Conservation (phyloP, 495 filamentous ascomycete genomes). For the Talaromyces stipitatus region DNA sequence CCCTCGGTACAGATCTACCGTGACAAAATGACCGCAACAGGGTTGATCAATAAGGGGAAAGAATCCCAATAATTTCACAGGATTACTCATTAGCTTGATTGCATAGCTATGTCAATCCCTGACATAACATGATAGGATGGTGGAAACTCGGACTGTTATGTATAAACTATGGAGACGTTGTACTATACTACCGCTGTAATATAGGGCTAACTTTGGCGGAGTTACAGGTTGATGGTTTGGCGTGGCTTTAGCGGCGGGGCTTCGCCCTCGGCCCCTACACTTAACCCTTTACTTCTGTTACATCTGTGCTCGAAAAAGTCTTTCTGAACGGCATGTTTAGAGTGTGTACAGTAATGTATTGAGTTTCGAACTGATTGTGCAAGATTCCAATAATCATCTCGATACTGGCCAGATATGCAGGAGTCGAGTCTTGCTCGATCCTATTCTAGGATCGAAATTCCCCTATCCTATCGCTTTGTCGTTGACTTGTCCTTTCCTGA, state of each 20-base stretch:
- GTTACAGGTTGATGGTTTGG: neutral
- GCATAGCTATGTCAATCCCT: neutral
- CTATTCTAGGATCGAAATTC: neutral
- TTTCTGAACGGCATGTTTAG: neutral
- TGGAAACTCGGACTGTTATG: neutral
- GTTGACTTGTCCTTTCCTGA: neutral
- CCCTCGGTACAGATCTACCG: conserved; percentile 1
- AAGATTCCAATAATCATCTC: no score
- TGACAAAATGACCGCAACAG: neutral
- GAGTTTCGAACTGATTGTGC: no score
- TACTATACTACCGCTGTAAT: neutral
- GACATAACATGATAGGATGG: neutral
- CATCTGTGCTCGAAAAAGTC: no score
- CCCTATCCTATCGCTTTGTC: neutral
- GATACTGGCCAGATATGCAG: neutral
- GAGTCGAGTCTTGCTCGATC: neutral
- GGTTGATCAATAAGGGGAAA: neutral
- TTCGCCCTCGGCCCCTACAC: neutral
- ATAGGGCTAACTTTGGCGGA: neutral
- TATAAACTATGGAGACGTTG: neutral
- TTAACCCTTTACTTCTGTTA: neutral
- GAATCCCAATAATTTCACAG: neutral
- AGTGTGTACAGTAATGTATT: no score
- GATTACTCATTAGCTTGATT: neutral
- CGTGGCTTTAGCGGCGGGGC: neutral